Conservation (phyloP, 805 yeast species). For the Ogataea salicorniae region DNA sequence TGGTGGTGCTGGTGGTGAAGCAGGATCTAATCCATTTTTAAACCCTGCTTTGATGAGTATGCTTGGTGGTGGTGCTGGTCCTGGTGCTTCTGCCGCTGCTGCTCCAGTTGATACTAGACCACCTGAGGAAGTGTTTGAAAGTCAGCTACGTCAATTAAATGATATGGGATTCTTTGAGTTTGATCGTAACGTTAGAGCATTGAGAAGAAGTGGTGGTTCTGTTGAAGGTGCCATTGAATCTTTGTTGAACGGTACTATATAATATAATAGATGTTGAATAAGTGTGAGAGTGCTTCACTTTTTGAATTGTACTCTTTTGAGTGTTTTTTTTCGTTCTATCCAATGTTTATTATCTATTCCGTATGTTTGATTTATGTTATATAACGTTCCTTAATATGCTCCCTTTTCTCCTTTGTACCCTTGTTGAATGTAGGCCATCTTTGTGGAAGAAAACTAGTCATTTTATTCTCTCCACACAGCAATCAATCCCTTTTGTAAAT, state of each 20-base stretch:
- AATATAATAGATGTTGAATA: background rate
- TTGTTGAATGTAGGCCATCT: no score
- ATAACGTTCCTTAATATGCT: no score
- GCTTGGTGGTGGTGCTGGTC: slow-evolving; percentile 57
- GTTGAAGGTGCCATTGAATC: slow-evolving; percentile 96
- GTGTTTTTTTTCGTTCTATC: no score
- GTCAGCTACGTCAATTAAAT: slow-evolving; percentile 67
- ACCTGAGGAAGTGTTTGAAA: slow-evolving; percentile 73
- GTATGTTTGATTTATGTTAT: no score
- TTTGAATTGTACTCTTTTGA: no score
- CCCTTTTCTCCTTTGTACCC: no score
- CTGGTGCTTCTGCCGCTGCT: slow-evolving; percentile 55
- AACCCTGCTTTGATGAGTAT: slow-evolving; percentile 45
- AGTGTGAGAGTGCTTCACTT: no score
- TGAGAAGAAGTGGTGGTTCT: slow-evolving; percentile 93
- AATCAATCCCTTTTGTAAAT: no score
- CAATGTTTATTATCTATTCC: no score
- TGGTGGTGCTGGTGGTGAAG: slow-evolving; percentile 23
- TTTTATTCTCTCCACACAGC: no score
- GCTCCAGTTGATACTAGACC: slow-evolving; percentile 67
- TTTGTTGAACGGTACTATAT: slow-evolving; percentile 50
- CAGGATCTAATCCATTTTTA: slow-evolving; percentile 35
- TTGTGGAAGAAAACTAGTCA: no score
- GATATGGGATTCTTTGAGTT: slow-evolving; percentile 89
- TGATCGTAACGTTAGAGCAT: slow-evolving; percentile 85